Percentiles rank a stretch among this genome's conserved stretches.
Evolutionary conservation across 2,329 filamentous ascomycete species (phyloP).

Genomic region (Neodidymelliopsis sp.): DNA sequence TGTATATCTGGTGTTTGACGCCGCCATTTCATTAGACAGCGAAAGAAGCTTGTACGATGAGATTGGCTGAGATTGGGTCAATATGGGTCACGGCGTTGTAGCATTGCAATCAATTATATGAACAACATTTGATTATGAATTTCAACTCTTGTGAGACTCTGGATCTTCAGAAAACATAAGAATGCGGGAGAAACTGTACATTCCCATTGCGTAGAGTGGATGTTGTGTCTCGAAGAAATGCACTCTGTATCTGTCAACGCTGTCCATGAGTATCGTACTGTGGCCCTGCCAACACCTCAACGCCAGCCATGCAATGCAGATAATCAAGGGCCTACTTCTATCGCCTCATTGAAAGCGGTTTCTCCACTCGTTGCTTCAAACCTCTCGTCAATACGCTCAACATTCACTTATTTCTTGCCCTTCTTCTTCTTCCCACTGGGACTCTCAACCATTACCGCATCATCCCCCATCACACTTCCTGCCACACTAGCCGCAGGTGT

Average conservation of each 20-base stretch:
- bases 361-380: background rate
- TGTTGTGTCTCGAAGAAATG: conserved; percentile 2
- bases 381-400: background rate
- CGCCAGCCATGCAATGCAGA: conserved; percentile 20
- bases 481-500: conserved; percentile 20
- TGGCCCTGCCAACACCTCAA: conserved; percentile 19
- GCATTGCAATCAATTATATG: conserved; percentile 39
- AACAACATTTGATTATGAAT: too few relatives aligned
- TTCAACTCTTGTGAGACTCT: too few relatives aligned
- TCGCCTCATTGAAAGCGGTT: background rate
- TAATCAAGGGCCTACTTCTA: background rate
- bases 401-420: conserved; percentile 63
- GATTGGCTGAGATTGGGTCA: conserved; percentile 28
- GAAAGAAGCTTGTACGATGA: conserved; percentile 34
- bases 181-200: too few relatives aligned
- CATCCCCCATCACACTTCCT: conserved; percentile 60
- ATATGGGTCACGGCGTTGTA: conserved; percentile 43
- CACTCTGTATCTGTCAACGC: conserved; percentile 21
- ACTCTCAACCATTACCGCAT: conserved; percentile 80
- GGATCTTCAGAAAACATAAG: too few relatives aligned
- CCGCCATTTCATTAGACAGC: conserved; percentile 20
- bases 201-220: conserved; percentile 4
- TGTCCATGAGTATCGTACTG: conserved; percentile 25
- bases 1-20: conserved; percentile 46
- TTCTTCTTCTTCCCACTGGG: conserved; percentile 65